Evolutionary conservation across 768 basidiomycete genomes (phyloP).

Genomic region (Vararia minispora): DNA sequence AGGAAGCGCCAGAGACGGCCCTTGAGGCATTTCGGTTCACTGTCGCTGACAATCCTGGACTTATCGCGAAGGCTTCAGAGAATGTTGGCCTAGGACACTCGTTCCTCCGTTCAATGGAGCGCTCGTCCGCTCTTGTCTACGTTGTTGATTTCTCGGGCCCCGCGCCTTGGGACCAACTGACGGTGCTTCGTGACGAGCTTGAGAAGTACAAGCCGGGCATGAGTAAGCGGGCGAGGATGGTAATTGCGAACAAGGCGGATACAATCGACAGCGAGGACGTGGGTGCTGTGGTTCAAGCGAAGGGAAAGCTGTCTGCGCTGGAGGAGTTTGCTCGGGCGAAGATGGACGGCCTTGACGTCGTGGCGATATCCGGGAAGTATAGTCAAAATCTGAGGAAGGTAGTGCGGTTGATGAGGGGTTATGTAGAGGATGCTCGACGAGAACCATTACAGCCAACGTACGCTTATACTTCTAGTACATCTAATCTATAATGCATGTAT

Average conservation of each 20-base stretch:
- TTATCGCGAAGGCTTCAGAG: conserved; percentile 74
- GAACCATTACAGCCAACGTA: too few relatives aligned
- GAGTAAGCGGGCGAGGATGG: conserved; percentile 64
- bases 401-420: conserved; percentile 54
- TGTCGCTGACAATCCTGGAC: conserved; percentile 93
- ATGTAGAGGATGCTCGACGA: conserved; percentile 42
- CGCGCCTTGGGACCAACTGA: conserved; percentile 69
- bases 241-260: conserved; percentile 95
- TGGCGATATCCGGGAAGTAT: conserved; percentile 80
- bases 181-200: conserved; percentile 67
- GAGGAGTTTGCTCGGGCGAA: conserved; percentile 43
- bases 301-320: conserved; percentile 42
- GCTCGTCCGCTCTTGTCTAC: conserved; percentile 81
- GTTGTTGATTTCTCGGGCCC: conserved; percentile 79
- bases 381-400: conserved; percentile 68
- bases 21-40: conserved; percentile 81
- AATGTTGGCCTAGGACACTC: conserved; percentile 91
- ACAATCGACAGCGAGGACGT: conserved; percentile 40
- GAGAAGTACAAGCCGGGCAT: conserved; percentile 74
- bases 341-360: conserved; percentile 52
- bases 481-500: too few relatives aligned
- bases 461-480: too few relatives aligned
- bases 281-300: conserved; percentile 40
- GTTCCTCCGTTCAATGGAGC: conserved; percentile 88
- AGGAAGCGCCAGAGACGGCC: conserved; percentile 13